Percentiles rank a stretch among this genome's conserved stretches.
phyloP scores from a whole-genome alignment of 2,329 filamentous ascomycete genomes.

The Lachnellula subtilissima region DNA sequence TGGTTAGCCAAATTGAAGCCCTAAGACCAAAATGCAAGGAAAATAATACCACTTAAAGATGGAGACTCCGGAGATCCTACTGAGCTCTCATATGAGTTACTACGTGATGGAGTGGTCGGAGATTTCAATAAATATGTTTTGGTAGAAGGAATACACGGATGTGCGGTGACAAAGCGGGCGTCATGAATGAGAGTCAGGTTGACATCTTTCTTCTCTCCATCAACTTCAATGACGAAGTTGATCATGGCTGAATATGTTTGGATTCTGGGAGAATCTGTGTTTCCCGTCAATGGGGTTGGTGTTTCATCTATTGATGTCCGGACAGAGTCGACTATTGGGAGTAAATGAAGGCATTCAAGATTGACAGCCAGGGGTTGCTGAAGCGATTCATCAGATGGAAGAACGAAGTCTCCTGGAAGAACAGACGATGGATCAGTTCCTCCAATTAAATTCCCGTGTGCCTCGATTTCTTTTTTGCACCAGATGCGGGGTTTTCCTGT shows the following conservation, averaged over 20 bases:
- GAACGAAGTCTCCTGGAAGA: conserved; percentile 57
- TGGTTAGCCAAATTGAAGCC: background rate
- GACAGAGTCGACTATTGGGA: conserved; percentile 39
- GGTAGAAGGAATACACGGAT: conserved; percentile 57
- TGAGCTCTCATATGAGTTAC: conserved; percentile 39
- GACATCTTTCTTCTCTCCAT: conserved; percentile 22
- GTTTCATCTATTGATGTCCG: conserved; percentile 31
- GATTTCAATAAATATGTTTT: conserved; percentile 55
- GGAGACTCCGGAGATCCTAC: background rate
- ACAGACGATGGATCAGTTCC: conserved; percentile 50
- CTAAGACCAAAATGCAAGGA: background rate
- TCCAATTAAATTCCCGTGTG: conserved; percentile 56
- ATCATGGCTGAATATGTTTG: conserved; percentile 30
- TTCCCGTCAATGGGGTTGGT: conserved; percentile 14
- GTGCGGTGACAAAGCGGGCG: conserved; percentile 60
- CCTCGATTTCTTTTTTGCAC: conserved; percentile 55
- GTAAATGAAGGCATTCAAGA: conserved; percentile 48
- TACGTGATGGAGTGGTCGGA: conserved; percentile 54
- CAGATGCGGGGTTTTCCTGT: conserved; percentile 55
- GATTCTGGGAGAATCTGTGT: conserved; percentile 15
- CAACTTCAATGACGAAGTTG: conserved; percentile 22
- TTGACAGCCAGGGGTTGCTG: conserved; percentile 45
- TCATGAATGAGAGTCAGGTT: conserved; percentile 48
- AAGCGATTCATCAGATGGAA: conserved; percentile 51
- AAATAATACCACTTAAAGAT: conserved; percentile 6